These are phyloP conservation scores for Coniochaeta hoffmannii DNA, from an alignment of 2,329 filamentous ascomycete genomes.

Conservation along the genomic window DNA sequence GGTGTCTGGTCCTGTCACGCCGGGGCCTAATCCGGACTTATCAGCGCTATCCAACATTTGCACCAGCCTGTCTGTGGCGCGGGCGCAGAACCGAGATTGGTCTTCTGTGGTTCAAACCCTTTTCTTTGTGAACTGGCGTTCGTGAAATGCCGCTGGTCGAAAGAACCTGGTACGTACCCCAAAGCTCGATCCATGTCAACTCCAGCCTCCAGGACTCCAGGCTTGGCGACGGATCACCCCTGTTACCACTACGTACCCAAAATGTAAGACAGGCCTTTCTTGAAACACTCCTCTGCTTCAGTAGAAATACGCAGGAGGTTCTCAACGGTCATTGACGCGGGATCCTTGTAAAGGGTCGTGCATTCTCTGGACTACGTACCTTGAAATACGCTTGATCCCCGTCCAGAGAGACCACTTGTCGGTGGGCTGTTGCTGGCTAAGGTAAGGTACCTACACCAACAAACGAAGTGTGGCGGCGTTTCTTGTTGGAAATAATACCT, in stretches of 20 bases:
- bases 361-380: neutral
- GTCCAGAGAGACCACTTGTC: too few relatives aligned
- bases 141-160: neutral
- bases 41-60: neutral
- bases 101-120: neutral
- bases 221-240: neutral
- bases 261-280: neutral
- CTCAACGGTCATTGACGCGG: neutral
- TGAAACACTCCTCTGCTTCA: neutral
- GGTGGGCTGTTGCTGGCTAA: too few relatives aligned
- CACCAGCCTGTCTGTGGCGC: too few relatives aligned
- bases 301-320: neutral
- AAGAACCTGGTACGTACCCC: neutral
- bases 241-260: neutral
- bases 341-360: too few relatives aligned
- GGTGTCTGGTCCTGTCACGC: neutral
- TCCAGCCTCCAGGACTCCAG: neutral
- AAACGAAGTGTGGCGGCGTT: too few relatives aligned
- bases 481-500: too few relatives aligned
- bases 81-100: neutral
- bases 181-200: neutral
- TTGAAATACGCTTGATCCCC: too few relatives aligned
- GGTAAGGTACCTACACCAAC: too few relatives aligned
- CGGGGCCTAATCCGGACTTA: neutral
- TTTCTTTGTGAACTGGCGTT: neutral